Evolutionary conservation across 2,329 filamentous ascomycete species (phyloP), one percentile per base, ranked within the genome.

Genomic region (Verticillium nonalfalfae): DNA sequence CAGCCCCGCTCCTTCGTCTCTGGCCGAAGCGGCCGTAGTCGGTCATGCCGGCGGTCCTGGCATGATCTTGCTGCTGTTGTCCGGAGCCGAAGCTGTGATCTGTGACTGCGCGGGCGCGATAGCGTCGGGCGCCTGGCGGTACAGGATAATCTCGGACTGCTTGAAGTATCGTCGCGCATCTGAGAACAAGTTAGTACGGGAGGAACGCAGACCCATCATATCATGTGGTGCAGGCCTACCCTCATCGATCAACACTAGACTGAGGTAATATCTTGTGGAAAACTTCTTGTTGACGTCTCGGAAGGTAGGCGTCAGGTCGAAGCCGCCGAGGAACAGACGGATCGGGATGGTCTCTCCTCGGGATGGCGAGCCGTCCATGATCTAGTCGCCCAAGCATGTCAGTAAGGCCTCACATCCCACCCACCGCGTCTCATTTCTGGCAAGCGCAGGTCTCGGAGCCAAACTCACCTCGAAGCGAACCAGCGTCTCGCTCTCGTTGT

Each of bases 211-310:
- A 31, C 26, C 26, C 5, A 31, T 31, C 4, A 31, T 31, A 31
- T 31, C 26, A 31, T 31, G 26, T 31, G 26, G 5, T 31, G 26
- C 26, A 9, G 38, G 7, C 80, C 67, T 77, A 90, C 91, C 91
- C 85, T 97, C 93, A 71, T 97, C 93, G 68, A 97, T 97, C 68
- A 97, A 83, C 26, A 99, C 95, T 65, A 99, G 79, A 73, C 93
- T 97, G 65, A 99, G 85, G 78, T 99, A 99, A 79, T 99, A 99
- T 71, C 95, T 85, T 40, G 94, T 98, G 33, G 94, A 98, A 77
- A 97, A 99, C 79, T 99, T 99, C 84, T 99, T 99, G 85, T 99
- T 99, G 68, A 99, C 96, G 75, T 99, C 95, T 65, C 95, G 90
- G 85, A 99, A 99, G 13, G 95, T 99, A 15, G 95, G 95, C 4